Conservation (phyloP, 768 basidiomycete genomes). For the Xerocomellus amylosporus region DNA sequence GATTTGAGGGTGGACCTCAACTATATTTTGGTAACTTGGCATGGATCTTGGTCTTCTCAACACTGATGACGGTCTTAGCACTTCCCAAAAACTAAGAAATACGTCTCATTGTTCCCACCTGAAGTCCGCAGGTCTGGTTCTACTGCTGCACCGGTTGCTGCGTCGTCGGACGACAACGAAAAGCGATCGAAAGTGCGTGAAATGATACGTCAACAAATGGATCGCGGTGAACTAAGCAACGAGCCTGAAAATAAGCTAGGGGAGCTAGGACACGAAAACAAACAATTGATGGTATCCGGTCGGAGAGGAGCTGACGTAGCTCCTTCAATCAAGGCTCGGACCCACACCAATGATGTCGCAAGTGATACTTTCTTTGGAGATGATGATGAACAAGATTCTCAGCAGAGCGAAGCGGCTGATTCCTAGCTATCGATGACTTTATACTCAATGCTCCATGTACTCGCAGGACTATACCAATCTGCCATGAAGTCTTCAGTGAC, state of each 20-base stretch:
- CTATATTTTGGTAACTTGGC: constrained; percentile 70
- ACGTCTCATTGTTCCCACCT: constrained; percentile 86
- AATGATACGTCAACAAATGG: constrained; percentile 62
- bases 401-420: constrained; percentile 16
- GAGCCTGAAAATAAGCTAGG: constrained; percentile 55
- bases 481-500: neutral
- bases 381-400: constrained; percentile 21
- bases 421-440: neutral
- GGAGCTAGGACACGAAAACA: constrained; percentile 8
- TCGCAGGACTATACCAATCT: constrained; percentile 60
- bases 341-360: constrained; percentile 12
- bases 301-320: neutral
- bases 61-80: constrained; percentile 45
- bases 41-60: neutral
- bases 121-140: constrained; percentile 38
- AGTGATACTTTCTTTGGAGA: constrained; percentile 31
- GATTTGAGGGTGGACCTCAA: constrained; percentile 84
- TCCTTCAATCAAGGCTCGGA: constrained; percentile 4
- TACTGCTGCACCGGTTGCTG: constrained; percentile 4
- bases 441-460: constrained; percentile 48
- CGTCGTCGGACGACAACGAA: constrained; percentile 37
- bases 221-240: constrained; percentile 49
- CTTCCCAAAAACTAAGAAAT: constrained; percentile 83
- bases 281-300: neutral
- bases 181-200: constrained; percentile 55